Evolutionary conservation across 2,329 filamentous ascomycete genomes (phyloP).

Genomic region (Xylaria arbuscula): DNA sequence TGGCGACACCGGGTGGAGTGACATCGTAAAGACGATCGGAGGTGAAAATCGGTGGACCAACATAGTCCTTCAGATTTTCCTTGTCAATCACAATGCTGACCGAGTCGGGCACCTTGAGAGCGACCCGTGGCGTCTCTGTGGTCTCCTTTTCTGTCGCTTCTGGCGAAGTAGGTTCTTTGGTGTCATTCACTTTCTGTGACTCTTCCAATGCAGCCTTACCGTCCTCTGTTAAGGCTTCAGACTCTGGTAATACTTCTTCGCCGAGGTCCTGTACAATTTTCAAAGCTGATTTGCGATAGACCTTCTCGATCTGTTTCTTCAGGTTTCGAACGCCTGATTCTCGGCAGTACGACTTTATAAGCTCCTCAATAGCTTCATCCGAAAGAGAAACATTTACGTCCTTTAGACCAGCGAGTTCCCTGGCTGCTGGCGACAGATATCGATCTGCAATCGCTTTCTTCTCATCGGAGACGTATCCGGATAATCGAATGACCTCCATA

Average conservation of each 20-base stretch:
- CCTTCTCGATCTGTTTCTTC: slow-evolving; percentile 99
- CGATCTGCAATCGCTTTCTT: slow-evolving; percentile 98
- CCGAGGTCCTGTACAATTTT: slow-evolving; percentile 97
- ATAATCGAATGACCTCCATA: slow-evolving; percentile 97
- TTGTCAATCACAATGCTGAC: slow-evolving; percentile 89
- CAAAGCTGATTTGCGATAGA: slow-evolving; percentile 95
- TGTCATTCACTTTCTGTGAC: slow-evolving; percentile 74
- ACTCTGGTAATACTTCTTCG: slow-evolving; percentile 83
- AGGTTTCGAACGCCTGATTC: slow-evolving; percentile 97
- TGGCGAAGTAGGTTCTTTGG: slow-evolving; percentile 53
- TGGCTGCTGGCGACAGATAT: slow-evolving; percentile 93
- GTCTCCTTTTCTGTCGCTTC: slow-evolving; percentile 68
- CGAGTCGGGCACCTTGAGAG: slow-evolving; percentile 83
- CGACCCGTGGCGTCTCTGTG: slow-evolving; percentile 77
- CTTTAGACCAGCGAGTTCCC: slow-evolving; percentile 90
- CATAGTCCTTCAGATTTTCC: slow-evolving; percentile 94
- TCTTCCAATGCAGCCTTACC: slow-evolving; percentile 82
- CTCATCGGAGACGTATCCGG: slow-evolving; percentile 96
- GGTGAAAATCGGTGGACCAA: slow-evolving; percentile 94
- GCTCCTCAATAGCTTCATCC: slow-evolving; percentile 89
- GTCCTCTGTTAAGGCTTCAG: slow-evolving; percentile 84
- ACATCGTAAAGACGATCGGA: slow-evolving; percentile 94
- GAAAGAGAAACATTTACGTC: slow-evolving; percentile 89
- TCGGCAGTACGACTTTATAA: slow-evolving; percentile 98
- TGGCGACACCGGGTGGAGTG: slow-evolving; percentile 92